Percentiles rank a stretch among this genome's conserved stretches.
These are phyloP conservation scores for Candida corydali DNA, from an alignment of 805 yeast species.

Conservation along the genomic window DNA sequence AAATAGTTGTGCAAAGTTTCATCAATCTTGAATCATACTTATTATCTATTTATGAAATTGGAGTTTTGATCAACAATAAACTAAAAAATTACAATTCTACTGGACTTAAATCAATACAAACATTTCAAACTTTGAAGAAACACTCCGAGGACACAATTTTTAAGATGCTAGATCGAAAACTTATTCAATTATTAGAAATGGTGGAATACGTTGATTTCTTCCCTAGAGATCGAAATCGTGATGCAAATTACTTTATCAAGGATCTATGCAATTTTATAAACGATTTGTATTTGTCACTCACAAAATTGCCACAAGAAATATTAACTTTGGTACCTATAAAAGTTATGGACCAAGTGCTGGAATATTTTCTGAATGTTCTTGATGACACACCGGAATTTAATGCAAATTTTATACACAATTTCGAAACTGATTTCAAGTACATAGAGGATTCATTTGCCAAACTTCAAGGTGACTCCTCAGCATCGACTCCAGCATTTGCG, in stretches of 20 bases:
- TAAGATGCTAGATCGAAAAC: slow-evolving; percentile 74
- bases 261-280: slow-evolving; percentile 85
- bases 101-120: slow-evolving; percentile 46
- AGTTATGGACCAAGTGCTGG: slow-evolving; percentile 80
- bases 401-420: slow-evolving; percentile 61
- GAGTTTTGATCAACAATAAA: slow-evolving; percentile 37
- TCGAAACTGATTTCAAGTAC: slow-evolving; percentile 70
- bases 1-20: slow-evolving; percentile 83
- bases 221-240: slow-evolving; percentile 44
- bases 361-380: slow-evolving; percentile 60
- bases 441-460: slow-evolving; percentile 50
- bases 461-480: slow-evolving; percentile 5
- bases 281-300: slow-evolving; percentile 78
- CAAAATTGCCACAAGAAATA: slow-evolving; percentile 73
- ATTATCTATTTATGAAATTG: slow-evolving; percentile 67
- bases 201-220: slow-evolving; percentile 82
- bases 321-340: slow-evolving; percentile 77
- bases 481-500: slow-evolving; percentile 62
- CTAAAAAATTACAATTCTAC: slow-evolving; percentile 37
- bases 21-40: slow-evolving; percentile 86
- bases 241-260: slow-evolving; percentile 69
- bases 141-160: slow-evolving; percentile 78
- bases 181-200: slow-evolving; percentile 75
- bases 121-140: slow-evolving; percentile 57
- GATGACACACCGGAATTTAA: slow-evolving; percentile 54